Conservation (phyloP, 1,284 basidiomycete genomes). For the Coniferiporia sulphurascens region DNA sequence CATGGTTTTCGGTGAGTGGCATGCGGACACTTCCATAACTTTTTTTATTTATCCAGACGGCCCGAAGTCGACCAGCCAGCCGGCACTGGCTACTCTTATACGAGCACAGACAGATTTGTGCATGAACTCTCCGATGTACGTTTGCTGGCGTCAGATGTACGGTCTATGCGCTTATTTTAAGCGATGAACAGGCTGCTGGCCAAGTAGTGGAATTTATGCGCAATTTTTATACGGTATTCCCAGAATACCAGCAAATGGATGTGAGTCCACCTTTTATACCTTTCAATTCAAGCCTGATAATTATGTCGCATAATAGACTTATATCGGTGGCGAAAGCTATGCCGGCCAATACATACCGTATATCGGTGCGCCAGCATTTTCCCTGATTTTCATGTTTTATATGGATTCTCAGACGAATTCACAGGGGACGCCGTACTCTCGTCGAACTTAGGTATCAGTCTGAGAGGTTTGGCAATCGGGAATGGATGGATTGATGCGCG, state of each 20-base stretch:
- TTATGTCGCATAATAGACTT: conserved; percentile 54
- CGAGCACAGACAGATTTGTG: conserved; percentile 81
- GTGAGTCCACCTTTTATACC: conserved; percentile 44
- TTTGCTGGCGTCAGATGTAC: neutral
- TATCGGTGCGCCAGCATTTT: conserved; percentile 54
- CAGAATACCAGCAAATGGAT: conserved; percentile 80
- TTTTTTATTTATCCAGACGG: neutral
- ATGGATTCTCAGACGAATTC: neutral
- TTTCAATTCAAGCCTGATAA: conserved; percentile 15
- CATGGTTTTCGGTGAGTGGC: conserved; percentile 78
- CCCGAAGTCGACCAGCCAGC: conserved; percentile 89
- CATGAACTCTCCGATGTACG: conserved; percentile 72
- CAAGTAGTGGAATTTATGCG: conserved; percentile 83
- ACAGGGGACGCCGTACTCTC: conserved; percentile 76
- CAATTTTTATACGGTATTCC: conserved; percentile 89
- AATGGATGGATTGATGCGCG: conserved; percentile 96
- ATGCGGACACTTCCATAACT: conserved; percentile 3
- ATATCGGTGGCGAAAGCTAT: conserved; percentile 89
- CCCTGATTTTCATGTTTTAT: conserved; percentile 16
- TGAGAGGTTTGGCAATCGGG: conserved; percentile 87
- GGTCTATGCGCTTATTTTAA: conserved; percentile 2
- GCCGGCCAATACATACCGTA: conserved; percentile 99
- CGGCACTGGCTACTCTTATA: conserved; percentile 92
- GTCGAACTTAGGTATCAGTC: conserved; percentile 50
- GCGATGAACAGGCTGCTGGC: conserved; percentile 53